A percentile compares a stretch with the other conserved stretches of the same genome.
phyloP scores from a whole-genome alignment of 2,329 filamentous ascomycete species.

The Verticillium tricorpus region DNA sequence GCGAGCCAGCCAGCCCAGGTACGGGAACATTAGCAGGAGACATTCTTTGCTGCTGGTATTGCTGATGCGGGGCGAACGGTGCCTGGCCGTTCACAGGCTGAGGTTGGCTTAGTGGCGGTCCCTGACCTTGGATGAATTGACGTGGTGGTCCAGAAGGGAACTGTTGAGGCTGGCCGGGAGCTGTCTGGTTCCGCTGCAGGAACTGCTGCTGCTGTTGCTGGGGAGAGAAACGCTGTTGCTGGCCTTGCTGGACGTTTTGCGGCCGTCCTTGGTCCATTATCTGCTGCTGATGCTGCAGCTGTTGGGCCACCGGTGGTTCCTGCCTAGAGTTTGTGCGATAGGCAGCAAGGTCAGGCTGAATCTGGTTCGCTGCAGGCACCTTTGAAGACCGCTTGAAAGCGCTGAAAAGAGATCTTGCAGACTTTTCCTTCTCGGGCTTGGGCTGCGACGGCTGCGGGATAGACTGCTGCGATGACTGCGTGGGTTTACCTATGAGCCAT shows the following conservation, averaged over 20 bases:
- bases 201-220: background rate
- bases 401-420: slow-evolving; percentile 16
- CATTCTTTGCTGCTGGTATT: slow-evolving; percentile 5
- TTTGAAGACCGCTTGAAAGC: slow-evolving; percentile 20
- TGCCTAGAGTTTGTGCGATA: background rate
- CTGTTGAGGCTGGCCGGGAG: slow-evolving; percentile 1
- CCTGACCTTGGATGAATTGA: background rate
- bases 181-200: background rate
- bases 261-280: slow-evolving; percentile 1
- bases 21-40: background rate
- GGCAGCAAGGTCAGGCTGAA: background rate
- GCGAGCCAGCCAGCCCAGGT: background rate
- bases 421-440: slow-evolving; percentile 15
- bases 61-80: background rate
- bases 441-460: slow-evolving; percentile 6
- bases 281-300: slow-evolving; percentile 10
- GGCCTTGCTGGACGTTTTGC: background rate
- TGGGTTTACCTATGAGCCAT: background rate
- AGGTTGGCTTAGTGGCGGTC: background rate
- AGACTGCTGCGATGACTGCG: background rate
- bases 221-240: background rate
- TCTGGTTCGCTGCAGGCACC: slow-evolving; percentile 13
- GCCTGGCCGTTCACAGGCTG: background rate
- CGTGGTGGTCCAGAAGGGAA: slow-evolving; percentile 3
- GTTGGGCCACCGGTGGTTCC: background rate